Evolutionary conservation across 345 rosid genomes (phyloP).

Genomic region (Sapria himalayana): DNA sequence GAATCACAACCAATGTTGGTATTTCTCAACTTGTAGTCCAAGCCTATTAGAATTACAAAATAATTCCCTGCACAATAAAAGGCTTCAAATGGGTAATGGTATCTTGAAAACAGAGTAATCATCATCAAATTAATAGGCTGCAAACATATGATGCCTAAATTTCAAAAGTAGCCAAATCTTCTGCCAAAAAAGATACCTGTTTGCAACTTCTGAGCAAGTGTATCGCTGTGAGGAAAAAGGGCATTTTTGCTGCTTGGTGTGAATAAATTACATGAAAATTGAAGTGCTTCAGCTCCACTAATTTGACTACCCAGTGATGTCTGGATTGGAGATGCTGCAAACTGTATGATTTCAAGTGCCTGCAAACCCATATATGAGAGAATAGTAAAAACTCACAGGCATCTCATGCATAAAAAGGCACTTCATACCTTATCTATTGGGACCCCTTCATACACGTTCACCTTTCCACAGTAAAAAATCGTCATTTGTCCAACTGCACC

Average conservation of each 20-base stretch:
- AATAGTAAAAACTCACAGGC: slow-evolving; percentile 20
- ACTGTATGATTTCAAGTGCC: slow-evolving; percentile 70
- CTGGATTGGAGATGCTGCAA: slow-evolving; percentile 48
- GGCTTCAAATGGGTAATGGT: too few relatives aligned
- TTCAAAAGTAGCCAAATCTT: slow-evolving; percentile 4
- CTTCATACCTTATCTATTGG: slow-evolving; percentile 62
- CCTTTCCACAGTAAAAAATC: slow-evolving; percentile 80
- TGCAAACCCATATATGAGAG: slow-evolving; percentile 31
- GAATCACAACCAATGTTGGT: too few relatives aligned
- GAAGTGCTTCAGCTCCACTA: slow-evolving; percentile 17
- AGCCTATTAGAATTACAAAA: too few relatives aligned
- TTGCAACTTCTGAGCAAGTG: slow-evolving; percentile 22
- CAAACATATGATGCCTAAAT: not conserved
- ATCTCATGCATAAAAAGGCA: slow-evolving; percentile 15
- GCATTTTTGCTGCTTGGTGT: slow-evolving; percentile 12
- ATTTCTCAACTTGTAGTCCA: too few relatives aligned
- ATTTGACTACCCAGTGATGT: slow-evolving; percentile 22
- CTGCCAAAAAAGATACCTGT: slow-evolving; percentile 27
- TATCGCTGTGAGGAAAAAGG: slow-evolving; percentile 16
- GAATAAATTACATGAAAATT: slow-evolving; percentile 20
- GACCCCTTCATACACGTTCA: slow-evolving; percentile 70
- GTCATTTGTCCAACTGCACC: slow-evolving; percentile 52
- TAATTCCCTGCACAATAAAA: too few relatives aligned
- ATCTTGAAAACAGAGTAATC: too few relatives aligned
- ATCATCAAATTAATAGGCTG: not conserved